Base-by-base conservation (phyloP, 495 filamentous ascomycete species). In the Aspergillus wentii region DNA sequence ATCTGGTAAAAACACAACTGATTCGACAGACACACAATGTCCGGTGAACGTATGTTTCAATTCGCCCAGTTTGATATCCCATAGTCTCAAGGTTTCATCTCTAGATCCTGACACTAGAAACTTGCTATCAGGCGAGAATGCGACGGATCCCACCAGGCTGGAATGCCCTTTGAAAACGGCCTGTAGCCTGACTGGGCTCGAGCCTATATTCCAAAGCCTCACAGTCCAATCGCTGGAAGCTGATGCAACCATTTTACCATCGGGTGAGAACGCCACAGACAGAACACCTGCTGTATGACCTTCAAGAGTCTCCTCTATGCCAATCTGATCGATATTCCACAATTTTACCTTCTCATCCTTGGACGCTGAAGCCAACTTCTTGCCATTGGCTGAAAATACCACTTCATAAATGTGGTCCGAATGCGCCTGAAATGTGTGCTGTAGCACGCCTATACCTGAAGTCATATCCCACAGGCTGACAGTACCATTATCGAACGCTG, bases 401-500 rank as follows among this genome's bases (percentile, higher is more conserved):
- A 54, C 41, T 7, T 27, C 16, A 7, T 22, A 6, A 19, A 51
- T 17, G 16, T 5, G 6, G 22, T 25, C 18, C 8, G 20, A 19
- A 32, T 48, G 48, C 17, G 37, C 48, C 20, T 40, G 33, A 28
- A 54, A 35, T 1, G 16, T 44, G 4, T 37, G 22, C 6, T 13
- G 34, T 31, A 32, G 8, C 15, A 8, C 9, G 10, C 40, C 38
- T 17, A 33, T 45, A 6, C 27, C 30, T 13, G 41, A n/a, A 38
- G n/a, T n/a, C n/a, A n/a, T n/a, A n/a, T 57, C 51, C 54, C 54
- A 61, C 17, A 56, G 22, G 35, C 31, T 21, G 18, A 51, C 32
- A 16, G 31, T 37, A 13, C 16, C 14, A 30, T 52, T 30, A 6
- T 1, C 0, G 3, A 39, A 49, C 6, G 8, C 35, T 0, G 46